Evolutionary conservation across 495 filamentous ascomycete genomes (phyloP).

Genomic region (Podospora sp.): DNA sequence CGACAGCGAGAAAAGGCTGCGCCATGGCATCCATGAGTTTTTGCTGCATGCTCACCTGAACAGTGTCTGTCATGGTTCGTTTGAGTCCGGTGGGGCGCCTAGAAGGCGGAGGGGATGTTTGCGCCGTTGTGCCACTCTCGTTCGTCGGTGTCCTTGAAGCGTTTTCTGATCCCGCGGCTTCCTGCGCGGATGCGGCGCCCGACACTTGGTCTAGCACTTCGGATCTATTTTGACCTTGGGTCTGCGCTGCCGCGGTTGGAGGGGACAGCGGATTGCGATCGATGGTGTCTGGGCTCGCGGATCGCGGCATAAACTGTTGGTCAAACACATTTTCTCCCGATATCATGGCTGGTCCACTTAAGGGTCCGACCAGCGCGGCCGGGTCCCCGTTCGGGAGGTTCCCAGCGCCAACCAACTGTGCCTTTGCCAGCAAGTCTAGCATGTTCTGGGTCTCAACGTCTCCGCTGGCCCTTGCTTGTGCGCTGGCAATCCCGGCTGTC

Average conservation of each 20-base stretch:
- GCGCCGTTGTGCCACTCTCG: conserved; percentile 55
- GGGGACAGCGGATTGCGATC: conserved; percentile 42
- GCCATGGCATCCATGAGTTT: conserved; percentile 89
- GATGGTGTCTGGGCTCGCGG: conserved; percentile 55
- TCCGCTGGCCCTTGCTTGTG: conserved; percentile 78
- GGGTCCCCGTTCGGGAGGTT: conserved; percentile 48
- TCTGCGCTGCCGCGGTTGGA: conserved; percentile 20
- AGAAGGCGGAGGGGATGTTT: conserved; percentile 56
- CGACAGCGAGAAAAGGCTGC: conserved; percentile 69
- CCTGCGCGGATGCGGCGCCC: conserved; percentile 3
- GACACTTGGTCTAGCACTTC: neutral
- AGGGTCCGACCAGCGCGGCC: conserved; percentile 55
- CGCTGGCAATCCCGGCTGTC: conserved; percentile 61
- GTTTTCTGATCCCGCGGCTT: conserved; percentile 45
- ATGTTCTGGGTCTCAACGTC: conserved; percentile 87
- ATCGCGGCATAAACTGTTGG: conserved; percentile 63
- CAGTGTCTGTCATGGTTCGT: conserved; percentile 84
- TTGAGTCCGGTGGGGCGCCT: conserved; percentile 71
- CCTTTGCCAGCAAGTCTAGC: conserved; percentile 81
- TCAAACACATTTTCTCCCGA: conserved; percentile 78
- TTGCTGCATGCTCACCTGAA: conserved; percentile 68
- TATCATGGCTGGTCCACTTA: conserved; percentile 74
- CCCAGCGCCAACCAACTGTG: conserved; percentile 69
- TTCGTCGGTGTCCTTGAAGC: conserved; percentile 60
- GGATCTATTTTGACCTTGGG: neutral